phyloP scores from a whole-genome alignment of 306 rosid genomes.

The Cicer bijugum region DNA sequence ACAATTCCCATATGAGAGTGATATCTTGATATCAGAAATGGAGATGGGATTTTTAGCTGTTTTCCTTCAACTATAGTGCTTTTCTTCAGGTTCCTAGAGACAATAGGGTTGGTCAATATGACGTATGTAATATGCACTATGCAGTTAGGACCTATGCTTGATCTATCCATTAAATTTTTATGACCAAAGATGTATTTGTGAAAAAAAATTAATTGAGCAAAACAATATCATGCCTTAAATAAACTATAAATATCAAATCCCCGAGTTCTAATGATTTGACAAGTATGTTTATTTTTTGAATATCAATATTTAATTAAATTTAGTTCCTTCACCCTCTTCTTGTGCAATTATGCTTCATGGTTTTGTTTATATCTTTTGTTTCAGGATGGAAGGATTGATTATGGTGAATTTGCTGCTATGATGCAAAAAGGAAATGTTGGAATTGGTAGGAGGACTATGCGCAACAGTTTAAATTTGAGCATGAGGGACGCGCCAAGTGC shows the following conservation, averaged over 20 bases:
- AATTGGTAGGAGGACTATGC: slow-evolving; percentile 91
- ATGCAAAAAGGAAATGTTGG: slow-evolving; percentile 93
- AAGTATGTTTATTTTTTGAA: slow-evolving; percentile 17
- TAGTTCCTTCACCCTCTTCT: slow-evolving; percentile 17
- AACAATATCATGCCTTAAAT: slow-evolving; percentile 18
- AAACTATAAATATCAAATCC: slow-evolving; percentile 40
- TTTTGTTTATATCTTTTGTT: slow-evolving; percentile 39
- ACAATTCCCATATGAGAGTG: not conserved
- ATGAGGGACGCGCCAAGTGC: slow-evolving; percentile 87
- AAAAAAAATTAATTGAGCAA: slow-evolving; percentile 13
- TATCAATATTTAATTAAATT: slow-evolving; percentile 17
- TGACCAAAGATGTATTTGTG: slow-evolving; percentile 16
- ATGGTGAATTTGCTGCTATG: slow-evolving; percentile 93
- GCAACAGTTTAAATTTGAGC: slow-evolving; percentile 89
- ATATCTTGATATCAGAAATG: not conserved
- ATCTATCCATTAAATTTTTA: slow-evolving; percentile 33
- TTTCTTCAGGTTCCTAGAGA: slow-evolving; percentile 19
- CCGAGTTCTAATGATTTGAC: slow-evolving; percentile 39
- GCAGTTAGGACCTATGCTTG: slow-evolving; percentile 33
- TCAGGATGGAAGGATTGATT: slow-evolving; percentile 95
- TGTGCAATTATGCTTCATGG: slow-evolving; percentile 39
- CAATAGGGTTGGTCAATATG: slow-evolving; percentile 3
- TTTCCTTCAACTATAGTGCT: not conserved
- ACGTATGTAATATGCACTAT: not conserved
- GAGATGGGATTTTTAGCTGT: slow-evolving; percentile 19